Evolutionary conservation across 148 eudicot genomes (phyloP), one percentile per base, ranked within the genome.

Genomic region (Heliamphora exappendiculata): DNA sequence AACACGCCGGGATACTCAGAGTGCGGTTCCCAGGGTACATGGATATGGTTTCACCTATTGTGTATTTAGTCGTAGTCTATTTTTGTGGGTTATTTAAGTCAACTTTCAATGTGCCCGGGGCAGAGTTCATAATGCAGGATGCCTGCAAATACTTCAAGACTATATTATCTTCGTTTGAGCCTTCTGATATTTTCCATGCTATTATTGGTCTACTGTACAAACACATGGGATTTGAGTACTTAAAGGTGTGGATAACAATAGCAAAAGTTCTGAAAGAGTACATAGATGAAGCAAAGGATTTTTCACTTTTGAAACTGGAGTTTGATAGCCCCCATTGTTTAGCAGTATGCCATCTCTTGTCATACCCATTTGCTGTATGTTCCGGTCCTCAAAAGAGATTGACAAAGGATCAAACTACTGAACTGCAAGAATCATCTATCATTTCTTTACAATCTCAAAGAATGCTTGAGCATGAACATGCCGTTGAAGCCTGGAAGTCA

Each of bases 21-120:
- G 77, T 77, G 49, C 71, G 36, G 76, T 82, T 80, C 44, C 45
- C 74, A 33, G 73, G 34, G 53, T 78, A 78, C 73, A 88, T 79
- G 77, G 93, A 89, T 76, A 83, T 60, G 90, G 92, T 87, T 77
- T 74, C 87, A 28, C 95, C 98, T 50, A 76, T 90, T 42, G 80
- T 82, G 24, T 89, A 88, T 78, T 69, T 94, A 51, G 78, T 78
- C 64, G 53, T 72, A 16, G 77, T 82, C 50, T 87, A 88, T 75
- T 85, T 87, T 67, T 77, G 81, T 67, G 80, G 76, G 58, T 79
- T 82, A 26, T 68, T 78, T 59, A 82, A 78, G 45, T 62, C 77
- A 66, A 81, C 71, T 63, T 73, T 60, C 19, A 75, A 86, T 68
- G 75, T 71, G 76, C 73, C 81, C 39, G 57, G 72, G 47, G 54